Percentiles rank a stretch among this genome's conserved stretches.
Evolutionary conservation across 208 protist genomes (phyloP).

Genomic region (Wallacemonas collosoma): DNA sequence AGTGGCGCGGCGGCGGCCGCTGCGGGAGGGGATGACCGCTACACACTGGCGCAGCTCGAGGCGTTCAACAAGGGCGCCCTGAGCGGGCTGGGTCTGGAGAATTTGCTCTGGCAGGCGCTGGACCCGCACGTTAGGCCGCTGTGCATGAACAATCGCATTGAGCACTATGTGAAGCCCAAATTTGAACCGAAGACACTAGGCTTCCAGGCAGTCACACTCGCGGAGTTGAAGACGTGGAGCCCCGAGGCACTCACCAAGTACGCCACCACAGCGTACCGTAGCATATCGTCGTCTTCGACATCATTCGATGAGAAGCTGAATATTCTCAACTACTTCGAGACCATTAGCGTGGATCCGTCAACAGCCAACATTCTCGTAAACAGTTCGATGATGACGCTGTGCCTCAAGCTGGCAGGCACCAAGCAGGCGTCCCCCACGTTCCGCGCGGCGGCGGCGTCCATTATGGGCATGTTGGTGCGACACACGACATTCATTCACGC

Average conservation of each 20-base stretch:
- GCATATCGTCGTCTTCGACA: constrained; percentile 31
- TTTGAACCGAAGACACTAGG: constrained; percentile 56
- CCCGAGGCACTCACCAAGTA: constrained; percentile 51
- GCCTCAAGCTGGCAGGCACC: constrained; percentile 67
- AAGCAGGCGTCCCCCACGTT: constrained; percentile 49
- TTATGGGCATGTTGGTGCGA: constrained; percentile 89
- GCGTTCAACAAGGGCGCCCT: constrained; percentile 4
- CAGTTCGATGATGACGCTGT: constrained; percentile 90
- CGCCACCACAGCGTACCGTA: constrained; percentile 55
- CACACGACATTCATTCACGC: constrained; percentile 69
- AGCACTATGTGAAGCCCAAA: constrained; percentile 71
- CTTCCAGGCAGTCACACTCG: constrained; percentile 59
- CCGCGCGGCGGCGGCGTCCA: constrained; percentile 62
- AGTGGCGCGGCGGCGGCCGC: background rate
- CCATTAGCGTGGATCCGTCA: constrained; percentile 64
- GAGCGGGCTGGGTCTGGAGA: constrained; percentile 2
- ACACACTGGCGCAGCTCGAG: constrained; percentile 8
- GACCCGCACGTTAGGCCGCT: constrained; percentile 90
- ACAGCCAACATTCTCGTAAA: constrained; percentile 91
- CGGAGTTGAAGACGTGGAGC: constrained; percentile 59
- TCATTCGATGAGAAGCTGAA: constrained; percentile 64
- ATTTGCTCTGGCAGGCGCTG: constrained; percentile 62
- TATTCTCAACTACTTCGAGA: constrained; percentile 88
- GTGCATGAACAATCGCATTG: constrained; percentile 88
- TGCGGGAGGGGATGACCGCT: constrained; percentile 8